These are phyloP conservation scores for Nidularia pulvinata DNA, from an alignment of 768 basidiomycete genomes.

Conservation along the genomic window DNA sequence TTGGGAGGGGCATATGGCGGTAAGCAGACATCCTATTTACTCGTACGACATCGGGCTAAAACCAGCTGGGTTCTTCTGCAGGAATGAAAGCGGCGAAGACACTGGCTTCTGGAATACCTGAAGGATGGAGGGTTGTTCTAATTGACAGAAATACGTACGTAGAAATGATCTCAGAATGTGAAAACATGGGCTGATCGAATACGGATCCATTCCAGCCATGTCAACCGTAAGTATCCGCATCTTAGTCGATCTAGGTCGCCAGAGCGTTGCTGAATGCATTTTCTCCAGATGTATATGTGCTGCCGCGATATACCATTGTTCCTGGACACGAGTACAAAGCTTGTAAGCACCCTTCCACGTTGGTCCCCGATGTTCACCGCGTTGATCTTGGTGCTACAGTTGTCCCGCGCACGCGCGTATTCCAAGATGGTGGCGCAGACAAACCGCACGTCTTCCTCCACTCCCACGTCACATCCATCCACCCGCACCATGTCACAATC, in stretches of 20 bases:
- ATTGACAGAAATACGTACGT: constrained; percentile 62
- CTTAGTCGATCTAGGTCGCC: background rate
- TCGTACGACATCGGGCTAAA: background rate
- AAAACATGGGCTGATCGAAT: background rate
- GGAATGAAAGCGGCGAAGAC: constrained; percentile 49
- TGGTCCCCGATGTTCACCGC: background rate
- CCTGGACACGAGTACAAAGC: constrained; percentile 67
- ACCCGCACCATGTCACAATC: constrained; percentile 36
- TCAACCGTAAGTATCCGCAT: background rate
- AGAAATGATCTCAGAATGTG: background rate
- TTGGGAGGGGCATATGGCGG: constrained; percentile 60
- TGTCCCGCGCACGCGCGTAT: constrained; percentile 54
- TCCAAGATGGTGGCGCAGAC: constrained; percentile 20
- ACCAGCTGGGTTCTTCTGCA: constrained; percentile 13
- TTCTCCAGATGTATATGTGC: constrained; percentile 49
- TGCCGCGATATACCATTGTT: constrained; percentile 58
- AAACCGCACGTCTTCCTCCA: constrained; percentile 35
- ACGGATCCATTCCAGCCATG: background rate
- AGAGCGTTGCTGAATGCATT: background rate
- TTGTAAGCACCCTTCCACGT: constrained; percentile 29
- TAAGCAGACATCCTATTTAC: constrained; percentile 12
- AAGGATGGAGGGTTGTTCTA: constrained; percentile 53
- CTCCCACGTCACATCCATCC: constrained; percentile 40
- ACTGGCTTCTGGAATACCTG: constrained; percentile 46
- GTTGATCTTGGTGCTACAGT: constrained; percentile 20